Evolutionary conservation across 2,329 filamentous ascomycete species (phyloP), one percentile per base, ranked within the genome.

Genomic region (Cladosporium cucumerinum): DNA sequence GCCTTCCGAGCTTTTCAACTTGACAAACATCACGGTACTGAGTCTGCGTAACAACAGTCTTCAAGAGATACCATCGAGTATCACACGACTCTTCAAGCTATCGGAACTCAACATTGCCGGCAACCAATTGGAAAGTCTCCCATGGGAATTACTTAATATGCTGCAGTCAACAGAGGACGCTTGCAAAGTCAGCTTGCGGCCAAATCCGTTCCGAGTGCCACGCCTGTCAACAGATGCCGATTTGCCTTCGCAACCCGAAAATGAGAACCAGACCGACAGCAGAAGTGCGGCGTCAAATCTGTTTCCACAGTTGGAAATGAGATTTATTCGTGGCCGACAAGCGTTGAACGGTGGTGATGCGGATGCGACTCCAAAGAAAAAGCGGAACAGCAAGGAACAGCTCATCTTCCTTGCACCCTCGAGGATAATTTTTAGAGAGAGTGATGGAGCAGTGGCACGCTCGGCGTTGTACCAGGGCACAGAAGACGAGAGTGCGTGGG

Each of bases 21-120:
- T 92, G 2, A 78, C 86, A 25, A 79, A 86, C 69, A 78, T 92
- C 32, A 87, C 85, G 0, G 84, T 87, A 18, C 82, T 92, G 14
- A 90, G 85, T 69, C 79, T 92, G 18, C 85, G 89, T 39, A 84
- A 82, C 66, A 91, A 91, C 70, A 74, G 81, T 26, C 80, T 92
- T 16, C 78, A 77, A 0, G 84, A 89, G 70, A 76, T 92, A 2
- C 86, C 89, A 1, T 79, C 86, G 0, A 80, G 82, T 3, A 86
- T 92, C 57, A 80, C 79, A 25, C 83, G 84, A 34, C 79, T 92
- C 7, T 73, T 73, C 5, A 87, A 86, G 65, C 80, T 92, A 4
- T 78, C 79, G 59, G 82, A 86, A 59, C 82, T 92, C 46, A 91
- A 91, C 69, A 70, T 92, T 10, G 85, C 87, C 0, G 84, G 88